Evolutionary conservation across 2,329 filamentous ascomycete genomes (phyloP), one percentile per base, ranked within the genome.

Genomic region (Aplosporella prunicola): DNA sequence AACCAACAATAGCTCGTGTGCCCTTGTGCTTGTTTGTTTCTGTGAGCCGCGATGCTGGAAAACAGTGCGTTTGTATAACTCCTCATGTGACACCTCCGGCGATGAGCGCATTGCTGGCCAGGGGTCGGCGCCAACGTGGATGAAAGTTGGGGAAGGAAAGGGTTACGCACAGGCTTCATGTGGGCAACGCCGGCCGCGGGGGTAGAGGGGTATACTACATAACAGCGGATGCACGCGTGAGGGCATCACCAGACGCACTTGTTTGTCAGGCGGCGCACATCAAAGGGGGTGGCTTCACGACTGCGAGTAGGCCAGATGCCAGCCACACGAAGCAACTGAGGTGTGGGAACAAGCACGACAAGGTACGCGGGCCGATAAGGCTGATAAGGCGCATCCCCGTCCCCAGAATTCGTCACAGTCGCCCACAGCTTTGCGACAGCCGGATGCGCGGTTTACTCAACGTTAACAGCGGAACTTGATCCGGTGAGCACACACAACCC

Each of bases 1-100:
- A n/a, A n/a, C 14, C 16, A 18, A 20, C 26, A 36, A 17, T 29
- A 29, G 34, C 23, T 36, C 34, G 34, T 27, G 34, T 36, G 34
- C 34, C n/a, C n/a, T n/a, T n/a, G 20, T 16, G 18, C 23, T 30
- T 36, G 34, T 27, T 36, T 30, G 34, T 36, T 36, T 20, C 34
- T 36, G 34, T 30, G 34, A 18, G 33, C 24, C 15, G 33, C 33
- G 13, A 16, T 24, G 16, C 13, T 11, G 18, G 17, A 20, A 15
- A 35, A 18, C 17, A 28, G 33, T n/a, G n/a, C n/a, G n/a, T n/a
- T n/a, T n/a, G n/a, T n/a, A n/a, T n/a, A n/a, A n/a, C n/a, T n/a
- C n/a, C n/a, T n/a, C n/a, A n/a, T n/a, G n/a, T n/a, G n/a, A n/a
- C n/a, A n/a, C n/a, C n/a, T n/a, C n/a, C n/a, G n/a, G n/a, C n/a